phyloP scores from a whole-genome alignment of 2,329 filamentous ascomycete genomes.

The Biscogniauxia marginata region DNA sequence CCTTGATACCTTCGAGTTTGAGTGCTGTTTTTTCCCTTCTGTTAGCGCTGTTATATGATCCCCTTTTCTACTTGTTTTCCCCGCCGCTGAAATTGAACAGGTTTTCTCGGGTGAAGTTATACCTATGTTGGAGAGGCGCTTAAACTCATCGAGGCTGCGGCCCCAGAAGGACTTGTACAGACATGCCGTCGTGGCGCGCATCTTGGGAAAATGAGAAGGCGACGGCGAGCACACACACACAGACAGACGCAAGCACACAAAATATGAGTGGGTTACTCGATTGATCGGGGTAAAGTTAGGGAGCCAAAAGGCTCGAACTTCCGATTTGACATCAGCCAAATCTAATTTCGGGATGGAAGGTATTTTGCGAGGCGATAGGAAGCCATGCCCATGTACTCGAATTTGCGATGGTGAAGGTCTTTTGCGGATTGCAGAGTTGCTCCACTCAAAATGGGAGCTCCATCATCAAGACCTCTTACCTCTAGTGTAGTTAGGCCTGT shows the following conservation, averaged over 20 bases:
- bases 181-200: conserved; percentile 47
- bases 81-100: too few species aligned
- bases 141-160: conserved; percentile 60
- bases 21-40: conserved; percentile 48
- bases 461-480: not conserved
- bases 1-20: conserved; percentile 67
- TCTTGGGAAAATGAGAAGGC: conserved; percentile 30
- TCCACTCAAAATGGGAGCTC: conserved; percentile 5
- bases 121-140: conserved; percentile 57
- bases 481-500: not conserved
- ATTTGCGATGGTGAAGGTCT: not conserved
- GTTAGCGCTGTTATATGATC: not conserved
- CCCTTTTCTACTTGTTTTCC: too few species aligned
- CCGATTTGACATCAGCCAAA: conserved; percentile 29
- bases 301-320: conserved; percentile 34
- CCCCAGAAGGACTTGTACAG: conserved; percentile 54
- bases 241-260: not conserved
- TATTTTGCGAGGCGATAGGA: not conserved
- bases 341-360: conserved; percentile 2
- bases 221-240: too few species aligned
- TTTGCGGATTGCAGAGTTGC: not conserved
- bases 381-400: not conserved
- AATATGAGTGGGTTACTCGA: not conserved
- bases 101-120: conserved; percentile 22
- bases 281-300: conserved; percentile 10